These are phyloP conservation scores for Pezicula carpinea DNA, from an alignment of 2,329 filamentous ascomycete genomes.

Conservation along the genomic window DNA sequence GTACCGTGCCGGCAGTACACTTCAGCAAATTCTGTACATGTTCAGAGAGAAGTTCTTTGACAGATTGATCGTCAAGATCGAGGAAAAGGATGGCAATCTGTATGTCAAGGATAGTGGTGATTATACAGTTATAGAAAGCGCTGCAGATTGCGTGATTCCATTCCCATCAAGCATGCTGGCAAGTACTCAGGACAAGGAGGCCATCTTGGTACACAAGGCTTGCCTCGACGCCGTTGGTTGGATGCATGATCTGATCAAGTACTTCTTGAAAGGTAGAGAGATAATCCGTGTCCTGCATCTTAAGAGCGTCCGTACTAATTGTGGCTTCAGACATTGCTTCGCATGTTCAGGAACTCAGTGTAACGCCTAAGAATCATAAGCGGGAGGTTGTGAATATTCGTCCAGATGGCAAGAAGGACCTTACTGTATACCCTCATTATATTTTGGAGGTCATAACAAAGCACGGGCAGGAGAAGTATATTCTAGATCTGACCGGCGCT, in stretches of 20 bases:
- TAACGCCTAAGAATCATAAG: neutral
- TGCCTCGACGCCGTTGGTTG: constrained; percentile 5
- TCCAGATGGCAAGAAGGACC: neutral
- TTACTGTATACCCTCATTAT: neutral
- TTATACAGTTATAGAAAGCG: neutral
- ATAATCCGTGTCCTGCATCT: neutral
- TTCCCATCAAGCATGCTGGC: neutral
- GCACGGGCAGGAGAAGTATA: constrained; percentile 2
- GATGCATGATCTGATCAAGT: constrained; percentile 7
- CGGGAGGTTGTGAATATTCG: neutral
- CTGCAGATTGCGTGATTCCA: neutral
- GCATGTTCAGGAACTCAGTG: constrained; percentile 1
- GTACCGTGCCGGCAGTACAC: constrained; percentile 3
- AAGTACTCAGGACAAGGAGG: neutral
- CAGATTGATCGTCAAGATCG: constrained; percentile 2
- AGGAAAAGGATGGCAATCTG: neutral
- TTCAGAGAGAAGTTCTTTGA: constrained; percentile 8
- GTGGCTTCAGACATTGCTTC: constrained; percentile 3
- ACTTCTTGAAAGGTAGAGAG: constrained; percentile 1
- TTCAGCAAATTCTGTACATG: constrained; percentile 6
- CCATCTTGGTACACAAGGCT: neutral
- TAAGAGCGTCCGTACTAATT: neutral
- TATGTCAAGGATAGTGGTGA: neutral
- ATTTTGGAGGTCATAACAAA: constrained; percentile 3
- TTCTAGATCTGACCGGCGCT: constrained; percentile 9